Percentiles rank a stretch among this genome's conserved stretches.
Conservation (phyloP, 1,139 yeast species). For the Diutina sp. region DNA sequence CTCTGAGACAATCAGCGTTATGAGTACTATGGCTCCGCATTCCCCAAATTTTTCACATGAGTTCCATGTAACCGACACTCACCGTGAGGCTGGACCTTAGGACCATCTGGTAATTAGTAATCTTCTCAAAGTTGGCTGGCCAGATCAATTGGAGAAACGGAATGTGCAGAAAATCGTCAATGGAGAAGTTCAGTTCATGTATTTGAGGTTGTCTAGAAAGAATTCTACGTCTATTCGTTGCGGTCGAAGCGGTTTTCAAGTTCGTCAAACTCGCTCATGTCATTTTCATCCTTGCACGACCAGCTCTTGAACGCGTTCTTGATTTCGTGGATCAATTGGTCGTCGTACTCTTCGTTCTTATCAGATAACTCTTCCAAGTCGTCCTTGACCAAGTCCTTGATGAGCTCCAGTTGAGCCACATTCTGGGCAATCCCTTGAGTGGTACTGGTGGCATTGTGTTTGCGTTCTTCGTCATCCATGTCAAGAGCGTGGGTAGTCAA, state of each 20-base stretch:
- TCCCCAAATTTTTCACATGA: too few relatives aligned
- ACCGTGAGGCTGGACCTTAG: too few relatives aligned
- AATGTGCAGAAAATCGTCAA: too few relatives aligned
- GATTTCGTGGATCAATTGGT: not conserved
- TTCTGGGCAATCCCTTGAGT: not conserved
- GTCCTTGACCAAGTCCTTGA: not conserved
- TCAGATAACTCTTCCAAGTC: not conserved
- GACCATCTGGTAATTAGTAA: too few relatives aligned
- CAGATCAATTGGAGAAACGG: too few relatives aligned
- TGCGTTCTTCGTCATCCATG: constrained; percentile 47
- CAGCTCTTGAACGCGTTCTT: not conserved
- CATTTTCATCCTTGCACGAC: not conserved
- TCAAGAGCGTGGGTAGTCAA: constrained; percentile 58
- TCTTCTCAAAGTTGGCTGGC: too few relatives aligned
- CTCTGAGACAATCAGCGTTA: too few relatives aligned
- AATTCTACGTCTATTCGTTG: too few relatives aligned
- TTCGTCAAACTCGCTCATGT: not conserved
- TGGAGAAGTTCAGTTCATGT: too few relatives aligned
- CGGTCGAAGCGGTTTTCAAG: not conserved
- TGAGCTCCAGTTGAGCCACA: not conserved
- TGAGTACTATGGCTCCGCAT: too few relatives aligned
- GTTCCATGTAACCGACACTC: too few relatives aligned
- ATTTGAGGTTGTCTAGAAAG: too few relatives aligned
- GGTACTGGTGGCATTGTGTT: not conserved
- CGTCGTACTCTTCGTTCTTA: not conserved